A percentile compares a stretch with the other conserved stretches of the same genome.
These are phyloP conservation scores for Hibiscus mutabilis DNA, from an alignment of 345 rosid genomes.

Conservation along the genomic window DNA sequence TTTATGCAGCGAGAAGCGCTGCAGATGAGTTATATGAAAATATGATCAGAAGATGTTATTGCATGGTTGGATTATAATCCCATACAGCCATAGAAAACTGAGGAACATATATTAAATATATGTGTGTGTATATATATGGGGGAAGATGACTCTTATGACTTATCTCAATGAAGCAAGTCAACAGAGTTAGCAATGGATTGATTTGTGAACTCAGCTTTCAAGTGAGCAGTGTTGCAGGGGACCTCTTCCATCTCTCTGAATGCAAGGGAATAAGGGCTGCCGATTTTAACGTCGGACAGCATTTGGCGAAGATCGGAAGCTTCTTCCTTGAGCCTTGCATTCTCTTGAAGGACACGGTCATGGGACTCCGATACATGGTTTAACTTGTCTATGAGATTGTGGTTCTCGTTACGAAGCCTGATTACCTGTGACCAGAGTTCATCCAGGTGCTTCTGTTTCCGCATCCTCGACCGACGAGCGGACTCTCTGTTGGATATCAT, in stretches of 20 bases:
- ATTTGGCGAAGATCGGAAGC: slow-evolving; percentile 67
- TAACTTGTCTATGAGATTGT: slow-evolving; percentile 56
- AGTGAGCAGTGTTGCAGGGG: slow-evolving; percentile 38
- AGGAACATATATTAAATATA: slow-evolving; percentile 9
- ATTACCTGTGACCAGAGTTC: slow-evolving; percentile 86
- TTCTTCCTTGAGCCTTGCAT: slow-evolving; percentile 74
- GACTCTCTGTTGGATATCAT: slow-evolving; percentile 98
- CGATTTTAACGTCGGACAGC: slow-evolving; percentile 43
- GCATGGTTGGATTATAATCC: slow-evolving; percentile 22
- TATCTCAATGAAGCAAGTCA: slow-evolving; percentile 39
- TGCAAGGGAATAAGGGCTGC: slow-evolving; percentile 39
- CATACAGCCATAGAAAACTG: slow-evolving; percentile 20
- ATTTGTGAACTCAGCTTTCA: slow-evolving; percentile 35
- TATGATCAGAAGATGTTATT: slow-evolving; percentile 26
- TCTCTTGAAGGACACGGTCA: slow-evolving; percentile 60
- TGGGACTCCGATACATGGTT: slow-evolving; percentile 58
- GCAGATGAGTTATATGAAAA: slow-evolving; percentile 14
- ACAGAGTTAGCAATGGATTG: slow-evolving; percentile 33
- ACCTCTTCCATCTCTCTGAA: slow-evolving; percentile 50
- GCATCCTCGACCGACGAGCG: slow-evolving; percentile 91
- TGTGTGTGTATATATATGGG: background rate
- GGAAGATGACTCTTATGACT: slow-evolving; percentile 4
- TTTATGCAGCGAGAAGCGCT: slow-evolving; percentile 28
- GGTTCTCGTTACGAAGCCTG: slow-evolving; percentile 68
- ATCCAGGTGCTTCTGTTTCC: slow-evolving; percentile 93